Base-by-base conservation (phyloP, 2,329 filamentous ascomycete genomes). In the Leptographium lundbergii region DNA sequence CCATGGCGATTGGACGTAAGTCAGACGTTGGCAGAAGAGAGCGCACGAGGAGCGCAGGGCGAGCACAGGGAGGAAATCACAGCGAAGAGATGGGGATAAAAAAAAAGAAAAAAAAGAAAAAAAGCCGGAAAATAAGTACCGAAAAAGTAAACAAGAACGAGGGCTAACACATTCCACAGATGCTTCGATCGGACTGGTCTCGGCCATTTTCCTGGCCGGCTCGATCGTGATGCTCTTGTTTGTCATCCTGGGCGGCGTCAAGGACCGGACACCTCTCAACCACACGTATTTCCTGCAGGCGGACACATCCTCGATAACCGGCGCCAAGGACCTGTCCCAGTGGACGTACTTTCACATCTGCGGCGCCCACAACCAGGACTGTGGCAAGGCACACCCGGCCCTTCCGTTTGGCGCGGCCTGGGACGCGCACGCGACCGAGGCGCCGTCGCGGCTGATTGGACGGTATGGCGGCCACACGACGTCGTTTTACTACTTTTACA, bases 261-360 rank as follows among this genome's bases (percentile, higher is more conserved):
- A 11, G 17, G 32, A 70, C 61, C 69, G 70, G n/a, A 68, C 75
- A 7, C 81, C 81, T 2, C 76, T 95, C 59, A 82, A 87, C 71
- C 75, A 84, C 61, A 90, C 91, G 64, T 96, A 90, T 74, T 96
- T 96, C 77, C 82, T 97, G 36, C 79, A 87, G 68, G 89, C 89
- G 66, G 81, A 88, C 69, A 96, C 91, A 0, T 75, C 74, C 36
- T 82, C 78, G 68, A 91, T 95, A 68, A 76, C 80, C 3, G 85
- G 85, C 54, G 86, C 89, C 14, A 81, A 85, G 57, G 63, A 77
- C 56, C 66, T 80, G 22, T 86, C 89, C 14, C 85, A 92, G 74
- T 97, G 92, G 92, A 95, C 91, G 42, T 95, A 87, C 74, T 94
- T 95, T 78, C 86, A 88, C 71, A 77, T 95, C 62, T 95, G 91